Evolutionary conservation across 768 basidiomycete species (phyloP), one percentile per base, ranked within the genome.

Genomic region (Agrocybe pediades): DNA sequence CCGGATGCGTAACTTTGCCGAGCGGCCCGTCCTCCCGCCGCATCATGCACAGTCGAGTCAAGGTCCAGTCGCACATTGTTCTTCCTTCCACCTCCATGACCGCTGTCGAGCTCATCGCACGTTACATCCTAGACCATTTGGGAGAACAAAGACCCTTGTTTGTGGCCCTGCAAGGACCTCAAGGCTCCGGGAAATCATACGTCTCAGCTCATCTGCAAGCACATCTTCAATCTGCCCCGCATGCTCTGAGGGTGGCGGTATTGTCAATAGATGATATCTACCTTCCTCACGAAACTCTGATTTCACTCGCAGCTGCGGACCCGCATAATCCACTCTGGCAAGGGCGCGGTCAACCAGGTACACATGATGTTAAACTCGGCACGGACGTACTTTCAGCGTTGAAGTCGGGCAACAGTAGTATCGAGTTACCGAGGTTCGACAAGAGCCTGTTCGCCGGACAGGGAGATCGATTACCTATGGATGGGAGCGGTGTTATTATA

Each of bases 291-390:
- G 72, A 74, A 1, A 79, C 66, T 0, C 79, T 95, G 30, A 67
- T 72, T 2, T 67, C 70, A 0, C 77, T 96, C 17, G 85, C 91
- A 7, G 46, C 56, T 0, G 62, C 73, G 2, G 61, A 88, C 58
- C 81, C 87, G 0, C 62, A 69, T 3, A 95, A 96, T 63, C 61
- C 65, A 20, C 75, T 98, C 2, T 78, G 93, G 65, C 74, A 78
- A 6, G 95, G 95, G 9, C 83, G 95, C n/a, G 95, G 95, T 0
- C 92, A 87, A 60, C 95, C 95, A 0, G 95, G 95, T 1, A 98
- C 95, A 7, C 95, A 98, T 65, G 95, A 98, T 65, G 68, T 91
- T 25, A 62, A 68, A 1, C 81, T 97, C 11, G 92, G 89, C 9
- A 56, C 75, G 1, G 56, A 74, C 6, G 62, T 88, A 30, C 64